Percentiles rank a stretch among this genome's conserved stretches.
Conservation (phyloP, 345 rosid species). For the Clarkia xantiana region DNA sequence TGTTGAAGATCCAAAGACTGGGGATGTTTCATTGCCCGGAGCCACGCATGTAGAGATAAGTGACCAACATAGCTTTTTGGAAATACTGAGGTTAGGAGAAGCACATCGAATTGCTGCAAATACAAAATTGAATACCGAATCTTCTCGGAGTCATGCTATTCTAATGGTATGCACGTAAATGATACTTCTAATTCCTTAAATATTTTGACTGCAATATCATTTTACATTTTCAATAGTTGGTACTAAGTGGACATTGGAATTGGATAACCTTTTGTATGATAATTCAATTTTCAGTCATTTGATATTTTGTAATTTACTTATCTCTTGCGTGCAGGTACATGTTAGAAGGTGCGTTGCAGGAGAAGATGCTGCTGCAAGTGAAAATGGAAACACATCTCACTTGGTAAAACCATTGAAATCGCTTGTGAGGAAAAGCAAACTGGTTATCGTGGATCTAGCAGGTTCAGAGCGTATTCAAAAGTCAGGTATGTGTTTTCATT, state of each 20-base stretch:
- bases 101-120: slow-evolving; percentile 92
- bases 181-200: slow-evolving; percentile 1
- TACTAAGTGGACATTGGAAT: no score
- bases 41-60: slow-evolving; percentile 70
- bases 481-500: slow-evolving; percentile 43
- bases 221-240: slow-evolving; percentile 4
- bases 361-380: slow-evolving; percentile 43
- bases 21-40: slow-evolving; percentile 93
- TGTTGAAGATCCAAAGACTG: slow-evolving; percentile 88
- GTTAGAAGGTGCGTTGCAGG: slow-evolving; percentile 64
- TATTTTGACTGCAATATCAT: slow-evolving; percentile 3
- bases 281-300: background rate
- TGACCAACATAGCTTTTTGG: slow-evolving; percentile 62
- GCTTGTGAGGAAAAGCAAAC: slow-evolving; percentile 73
- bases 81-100: slow-evolving; percentile 74
- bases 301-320: background rate
- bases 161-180: slow-evolving; percentile 47
- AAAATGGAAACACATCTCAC: slow-evolving; percentile 39
- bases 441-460: slow-evolving; percentile 89
- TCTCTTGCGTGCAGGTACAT: slow-evolving; percentile 44
- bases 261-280: background rate
- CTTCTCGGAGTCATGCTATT: slow-evolving; percentile 97
- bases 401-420: slow-evolving; percentile 61
- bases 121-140: slow-evolving; percentile 85
- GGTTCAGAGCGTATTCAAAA: slow-evolving; percentile 98